These are phyloP conservation scores for Phytopythium kandeliae DNA, from an alignment of 352 stramenopile species.

Conservation along the genomic window DNA sequence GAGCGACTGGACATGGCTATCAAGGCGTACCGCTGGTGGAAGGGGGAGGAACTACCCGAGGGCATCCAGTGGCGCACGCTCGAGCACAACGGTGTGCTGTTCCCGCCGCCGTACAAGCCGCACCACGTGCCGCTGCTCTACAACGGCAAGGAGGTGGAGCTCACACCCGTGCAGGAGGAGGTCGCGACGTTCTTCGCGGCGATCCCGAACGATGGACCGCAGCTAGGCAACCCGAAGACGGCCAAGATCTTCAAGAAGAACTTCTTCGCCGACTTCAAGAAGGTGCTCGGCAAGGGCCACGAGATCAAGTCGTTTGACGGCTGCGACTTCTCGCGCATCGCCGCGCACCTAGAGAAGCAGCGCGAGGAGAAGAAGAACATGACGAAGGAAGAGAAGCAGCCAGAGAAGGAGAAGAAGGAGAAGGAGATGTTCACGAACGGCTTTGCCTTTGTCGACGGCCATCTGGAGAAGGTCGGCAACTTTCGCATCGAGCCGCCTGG, in stretches of 20 bases:
- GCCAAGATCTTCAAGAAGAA: constrained; percentile 99
- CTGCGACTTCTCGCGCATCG: constrained; percentile 97
- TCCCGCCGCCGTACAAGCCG: constrained; percentile 94
- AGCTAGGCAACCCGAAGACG: constrained; percentile 96
- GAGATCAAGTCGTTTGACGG: constrained; percentile 95
- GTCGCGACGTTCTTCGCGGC: constrained; percentile 94
- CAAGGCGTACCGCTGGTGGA: constrained; percentile 99
- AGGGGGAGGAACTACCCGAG: constrained; percentile 90
- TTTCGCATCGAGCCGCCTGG: constrained; percentile 97
- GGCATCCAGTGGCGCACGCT: constrained; percentile 98
- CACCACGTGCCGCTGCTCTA: constrained; percentile 96
- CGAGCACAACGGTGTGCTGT: constrained; percentile 98
- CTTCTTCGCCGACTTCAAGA: constrained; percentile 95
- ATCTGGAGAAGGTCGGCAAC: constrained; percentile 98
- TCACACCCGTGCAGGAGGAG: constrained; percentile 95
- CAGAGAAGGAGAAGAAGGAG: constrained; percentile 90
- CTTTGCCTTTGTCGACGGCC: constrained; percentile 96
- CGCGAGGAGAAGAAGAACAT: constrained; percentile 94
- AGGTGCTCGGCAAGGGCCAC: constrained; percentile 91
- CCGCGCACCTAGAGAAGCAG: constrained; percentile 88
- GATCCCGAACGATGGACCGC: constrained; percentile 96
- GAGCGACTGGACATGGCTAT: constrained; percentile 96
- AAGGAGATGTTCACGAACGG: constrained; percentile 92
- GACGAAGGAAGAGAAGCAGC: constrained; percentile 93
- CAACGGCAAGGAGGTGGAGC: constrained; percentile 88